Conservation (phyloP, 805 yeast genomes). For the Wickerhamiella cacticola region DNA sequence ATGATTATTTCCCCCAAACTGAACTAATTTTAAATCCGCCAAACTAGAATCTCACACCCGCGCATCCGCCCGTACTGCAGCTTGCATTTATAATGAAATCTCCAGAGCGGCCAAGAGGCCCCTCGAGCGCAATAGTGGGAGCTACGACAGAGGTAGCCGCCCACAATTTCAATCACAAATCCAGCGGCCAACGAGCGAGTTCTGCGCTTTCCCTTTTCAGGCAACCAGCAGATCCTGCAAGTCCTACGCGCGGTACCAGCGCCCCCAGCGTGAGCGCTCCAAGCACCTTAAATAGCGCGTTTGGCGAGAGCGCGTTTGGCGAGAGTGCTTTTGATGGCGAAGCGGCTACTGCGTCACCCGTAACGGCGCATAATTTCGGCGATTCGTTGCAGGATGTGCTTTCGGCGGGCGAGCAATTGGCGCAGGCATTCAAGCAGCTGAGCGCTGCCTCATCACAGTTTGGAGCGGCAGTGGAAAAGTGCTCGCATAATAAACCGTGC, state of each 20-base stretch:
- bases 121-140: background rate
- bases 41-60: too few relatives aligned
- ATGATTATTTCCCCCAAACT: too few relatives aligned
- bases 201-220: background rate
- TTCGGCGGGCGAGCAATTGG: slow-evolving; percentile 36
- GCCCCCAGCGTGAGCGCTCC: slow-evolving; percentile 4
- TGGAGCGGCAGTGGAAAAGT: slow-evolving; percentile 55
- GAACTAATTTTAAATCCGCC: too few relatives aligned
- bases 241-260: background rate
- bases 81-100: slow-evolving; percentile 1
- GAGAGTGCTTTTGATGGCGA: background rate
- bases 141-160: background rate
- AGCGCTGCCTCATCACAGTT: slow-evolving; percentile 56
- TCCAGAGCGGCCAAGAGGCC: slow-evolving; percentile 6
- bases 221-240: background rate
- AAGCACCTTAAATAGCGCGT: slow-evolving; percentile 2
- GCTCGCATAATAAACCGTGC: slow-evolving; percentile 52
- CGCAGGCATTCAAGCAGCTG: slow-evolving; percentile 36
- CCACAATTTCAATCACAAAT: background rate
- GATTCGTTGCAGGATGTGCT: slow-evolving; percentile 34
- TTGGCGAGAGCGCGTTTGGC: slow-evolving; percentile 6
- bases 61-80: too few relatives aligned
- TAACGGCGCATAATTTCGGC: slow-evolving; percentile 35
- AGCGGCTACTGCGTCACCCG: slow-evolving; percentile 20
- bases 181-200: background rate